Conservation (phyloP, 768 basidiomycete species). For the Podaxis sp. region DNA sequence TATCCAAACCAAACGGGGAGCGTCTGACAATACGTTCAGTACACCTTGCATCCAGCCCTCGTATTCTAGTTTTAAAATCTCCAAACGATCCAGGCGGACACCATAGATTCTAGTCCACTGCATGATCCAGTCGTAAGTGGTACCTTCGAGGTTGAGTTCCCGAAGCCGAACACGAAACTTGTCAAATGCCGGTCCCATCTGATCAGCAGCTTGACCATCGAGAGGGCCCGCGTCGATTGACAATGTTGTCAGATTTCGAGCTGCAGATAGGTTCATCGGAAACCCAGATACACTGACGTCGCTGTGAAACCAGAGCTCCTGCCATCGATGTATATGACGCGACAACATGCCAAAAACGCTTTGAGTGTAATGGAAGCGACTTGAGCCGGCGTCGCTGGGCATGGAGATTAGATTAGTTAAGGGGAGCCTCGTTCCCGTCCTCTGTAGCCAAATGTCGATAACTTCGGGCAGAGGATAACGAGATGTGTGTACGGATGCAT, state of each 20-base stretch:
- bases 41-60: constrained; percentile 2
- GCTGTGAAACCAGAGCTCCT: not conserved
- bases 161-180: not conserved
- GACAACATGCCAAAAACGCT: not conserved
- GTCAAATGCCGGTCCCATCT: not conserved
- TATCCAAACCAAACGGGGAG: not conserved
- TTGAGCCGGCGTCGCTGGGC: not conserved
- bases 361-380: not conserved
- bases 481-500: not conserved
- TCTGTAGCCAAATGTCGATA: not conserved
- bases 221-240: not conserved
- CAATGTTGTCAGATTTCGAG: not conserved
- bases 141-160: not conserved
- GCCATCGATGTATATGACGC: not conserved
- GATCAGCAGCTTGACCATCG: not conserved
- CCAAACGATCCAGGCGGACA: not conserved
- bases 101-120: not conserved
- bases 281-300: not conserved
- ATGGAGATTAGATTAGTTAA: not conserved
- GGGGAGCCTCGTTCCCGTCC: no score
- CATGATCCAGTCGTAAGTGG: not conserved
- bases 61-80: not conserved
- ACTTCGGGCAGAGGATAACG: not conserved
- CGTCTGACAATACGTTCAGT: not conserved
- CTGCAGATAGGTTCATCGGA: not conserved